Base-by-base conservation (phyloP, 1,284 basidiomycete species). In the Ustilago shanxiensis region DNA sequence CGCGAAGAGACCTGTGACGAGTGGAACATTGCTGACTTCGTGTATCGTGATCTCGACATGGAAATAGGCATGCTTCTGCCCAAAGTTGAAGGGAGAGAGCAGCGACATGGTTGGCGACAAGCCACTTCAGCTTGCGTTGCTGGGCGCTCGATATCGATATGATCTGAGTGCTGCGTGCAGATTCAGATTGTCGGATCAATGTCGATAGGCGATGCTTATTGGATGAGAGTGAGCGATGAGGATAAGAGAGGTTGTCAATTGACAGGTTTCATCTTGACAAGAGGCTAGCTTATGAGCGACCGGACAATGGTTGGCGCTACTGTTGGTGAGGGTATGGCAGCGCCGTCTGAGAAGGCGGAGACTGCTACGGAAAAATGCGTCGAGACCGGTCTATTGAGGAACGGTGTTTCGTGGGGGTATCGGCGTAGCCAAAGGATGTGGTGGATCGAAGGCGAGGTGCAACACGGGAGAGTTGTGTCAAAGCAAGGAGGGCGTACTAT, bases 1-100 rank as follows among this genome's bases (percentile, higher is more conserved):
- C 16, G 88, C 90, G 81, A 94, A 94, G 79, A 92, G 89, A 71
- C 93, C 93, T 44, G 87, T 87, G 54, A 93, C 90, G 69, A 93
- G 89, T 0, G 93, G 93, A 0, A 94, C 91, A 80, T 91, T 92
- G 47, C 89, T 88, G 31, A 94, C 89, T 78, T 93, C 90, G 85
- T 93, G 92, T 49, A 94, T 89, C 35, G 88, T 88, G 52, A 94
- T 83, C 18, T 88, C 87, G 29, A 91, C 90, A 62, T 90, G 89
- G 86, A 94, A 93, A 66, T 90, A 89, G 3, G 92, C 69, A 63
- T 85, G 77, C 70, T 72, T 87, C 39, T 86, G 86, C 93, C 95
- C 80, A 37, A 84, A 75, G 20, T 68, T 54, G 33, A 85, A 82
- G 9, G 78, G 81, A 26, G 67, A 60, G 33, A 83, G 74, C 47